Evolutionary conservation across 768 basidiomycete genomes (phyloP).

Genomic region (Psilocybe cubensis): DNA sequence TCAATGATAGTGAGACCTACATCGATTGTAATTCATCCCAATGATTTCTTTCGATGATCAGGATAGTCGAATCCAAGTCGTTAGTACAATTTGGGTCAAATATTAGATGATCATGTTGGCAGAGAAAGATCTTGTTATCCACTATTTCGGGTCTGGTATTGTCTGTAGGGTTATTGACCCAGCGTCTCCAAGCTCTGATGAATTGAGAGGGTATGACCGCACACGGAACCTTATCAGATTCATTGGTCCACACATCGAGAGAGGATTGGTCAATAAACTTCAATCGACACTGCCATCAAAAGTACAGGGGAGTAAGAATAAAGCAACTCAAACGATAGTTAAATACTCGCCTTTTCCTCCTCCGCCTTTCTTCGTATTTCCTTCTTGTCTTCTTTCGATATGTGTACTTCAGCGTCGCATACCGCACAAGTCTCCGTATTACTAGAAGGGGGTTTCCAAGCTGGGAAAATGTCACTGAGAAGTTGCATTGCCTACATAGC

Average conservation of each 20-base stretch:
- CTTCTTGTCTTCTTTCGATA: constrained; percentile 63
- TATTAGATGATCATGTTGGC: constrained; percentile 63
- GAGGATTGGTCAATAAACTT: constrained; percentile 58
- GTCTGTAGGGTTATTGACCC: constrained; percentile 63
- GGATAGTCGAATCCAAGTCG: constrained; percentile 61
- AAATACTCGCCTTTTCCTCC: constrained; percentile 68
- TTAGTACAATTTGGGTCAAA: constrained; percentile 67
- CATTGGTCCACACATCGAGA: constrained; percentile 25
- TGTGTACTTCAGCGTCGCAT: constrained; percentile 62
- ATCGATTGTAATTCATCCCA: constrained; percentile 65
- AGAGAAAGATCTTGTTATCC: constrained; percentile 67
- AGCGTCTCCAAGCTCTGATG: constrained; percentile 68
- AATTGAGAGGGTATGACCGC: constrained; percentile 67
- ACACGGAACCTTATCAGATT: constrained; percentile 52
- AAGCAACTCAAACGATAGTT: background rate
- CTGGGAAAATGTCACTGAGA: constrained; percentile 61
- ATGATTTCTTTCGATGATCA: constrained; percentile 61
- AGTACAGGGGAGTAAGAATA: background rate
- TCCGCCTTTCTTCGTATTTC: constrained; percentile 70
- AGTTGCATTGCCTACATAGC: constrained; percentile 54
- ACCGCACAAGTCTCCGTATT: constrained; percentile 58
- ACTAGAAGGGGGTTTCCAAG: constrained; percentile 61
- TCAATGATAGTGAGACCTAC: constrained; percentile 40
- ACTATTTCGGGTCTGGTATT: constrained; percentile 59
- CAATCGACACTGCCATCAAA: constrained; percentile 56